These are phyloP conservation scores for Leccinum huronense DNA, from an alignment of 1,284 basidiomycete species.

Conservation along the genomic window DNA sequence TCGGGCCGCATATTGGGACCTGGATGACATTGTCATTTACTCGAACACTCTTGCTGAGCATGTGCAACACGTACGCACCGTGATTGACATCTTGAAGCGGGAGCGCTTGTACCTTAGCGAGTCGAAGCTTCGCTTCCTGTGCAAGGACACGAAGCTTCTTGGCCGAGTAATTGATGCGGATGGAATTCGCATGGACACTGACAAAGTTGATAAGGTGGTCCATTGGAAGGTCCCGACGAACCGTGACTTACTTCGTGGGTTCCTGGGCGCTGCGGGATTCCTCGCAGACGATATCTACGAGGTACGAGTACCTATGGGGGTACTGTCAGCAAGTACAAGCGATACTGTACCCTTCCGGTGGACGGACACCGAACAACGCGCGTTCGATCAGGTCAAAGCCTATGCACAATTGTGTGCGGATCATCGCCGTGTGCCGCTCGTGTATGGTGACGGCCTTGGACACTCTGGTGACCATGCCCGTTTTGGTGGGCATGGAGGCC, in stretches of 20 bases:
- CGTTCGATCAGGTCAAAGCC: constrained; percentile 39
- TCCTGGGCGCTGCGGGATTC: constrained; percentile 35
- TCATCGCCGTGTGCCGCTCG: constrained; percentile 26
- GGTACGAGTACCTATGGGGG: constrained; percentile 34
- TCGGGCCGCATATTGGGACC: constrained; percentile 11
- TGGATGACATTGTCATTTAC: no score
- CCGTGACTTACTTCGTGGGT: constrained; percentile 27
- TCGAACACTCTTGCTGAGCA: no score
- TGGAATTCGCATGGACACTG: constrained; percentile 40
- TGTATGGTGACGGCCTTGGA: neutral
- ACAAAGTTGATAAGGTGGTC: constrained; percentile 35
- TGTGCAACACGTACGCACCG: no score
- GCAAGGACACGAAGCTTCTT: constrained; percentile 27
- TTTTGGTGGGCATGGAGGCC: no score
- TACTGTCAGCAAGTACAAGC: constrained; percentile 30
- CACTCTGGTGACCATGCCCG: no score
- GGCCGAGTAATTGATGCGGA: constrained; percentile 36
- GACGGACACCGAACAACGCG: constrained; percentile 34
- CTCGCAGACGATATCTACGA: constrained; percentile 31
- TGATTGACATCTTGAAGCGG: neutral
- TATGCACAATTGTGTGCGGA: constrained; percentile 19
- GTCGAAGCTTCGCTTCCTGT: constrained; percentile 26
- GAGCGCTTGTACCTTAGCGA: constrained; percentile 33
- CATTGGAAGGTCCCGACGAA: constrained; percentile 37
- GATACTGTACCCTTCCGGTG: constrained; percentile 31